Base-by-base conservation (phyloP, 805 yeast species). In the Tetrapisispora namnaoensis region DNA sequence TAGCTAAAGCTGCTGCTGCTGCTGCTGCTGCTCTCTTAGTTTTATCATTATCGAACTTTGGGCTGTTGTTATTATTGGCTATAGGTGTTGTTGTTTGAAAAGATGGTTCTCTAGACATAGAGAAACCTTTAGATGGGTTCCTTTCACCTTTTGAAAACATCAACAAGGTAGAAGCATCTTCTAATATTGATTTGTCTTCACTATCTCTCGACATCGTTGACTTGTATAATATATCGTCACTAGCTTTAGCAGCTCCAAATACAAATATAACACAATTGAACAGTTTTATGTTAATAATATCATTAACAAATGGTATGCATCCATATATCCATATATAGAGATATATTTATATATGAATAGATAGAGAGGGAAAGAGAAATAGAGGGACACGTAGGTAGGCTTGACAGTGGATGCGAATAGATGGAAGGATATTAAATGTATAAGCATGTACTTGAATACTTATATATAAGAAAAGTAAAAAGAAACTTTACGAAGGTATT, bases 1-100 rank as follows among this genome's bases (percentile, higher is more conserved):
- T 87, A 3, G 89, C 88, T 45, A 85, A 69, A 0, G 91, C 91
- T 9, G 90, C 91, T 1, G 93, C 93, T 0, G 91, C 93, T 9
- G 84, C 83, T 56, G 44, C 44, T 18, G 44, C 44, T 30, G 44
- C 36, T 20, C 18, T 20, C 14, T 42, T 42, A 7, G 37, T 42
- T 42, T 28, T 42, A 16, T 32, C 44, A 42, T 20, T 32, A 42
- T 32, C 37, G 10, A 42, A 42, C 16, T n/a, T 40, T 17, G 21
- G 13, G 16, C 16, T 27, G 13, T 17, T 27, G 6, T 11, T 10
- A 32, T 9, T 6, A 18, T 17, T 13, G 1, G 9, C 3, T 18
- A 10, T 32, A 2, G 37, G 4, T 14, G n/a, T 3, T 28, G 10
- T 20, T 11, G 37, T n/a, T 14, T 24, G 28, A 8, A 18, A 6